These are phyloP conservation scores for Talaromyces ruber DNA, from an alignment of 495 filamentous ascomycete species.

Conservation along the genomic window DNA sequence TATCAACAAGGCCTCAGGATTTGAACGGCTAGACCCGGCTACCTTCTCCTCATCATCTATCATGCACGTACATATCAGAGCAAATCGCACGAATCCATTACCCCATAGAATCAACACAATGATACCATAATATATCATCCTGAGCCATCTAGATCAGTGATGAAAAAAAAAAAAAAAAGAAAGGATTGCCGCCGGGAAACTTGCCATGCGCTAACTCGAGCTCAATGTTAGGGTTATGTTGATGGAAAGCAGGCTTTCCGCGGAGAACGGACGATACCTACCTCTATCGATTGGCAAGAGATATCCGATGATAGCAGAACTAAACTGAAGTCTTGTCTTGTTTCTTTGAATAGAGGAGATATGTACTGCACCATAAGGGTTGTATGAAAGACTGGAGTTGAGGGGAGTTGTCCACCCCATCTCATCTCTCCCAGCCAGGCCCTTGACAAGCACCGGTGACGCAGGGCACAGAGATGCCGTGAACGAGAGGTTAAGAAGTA, in stretches of 20 bases:
- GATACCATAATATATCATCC: not conserved
- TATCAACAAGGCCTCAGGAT: not conserved
- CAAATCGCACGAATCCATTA: not conserved
- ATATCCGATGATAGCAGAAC: not conserved
- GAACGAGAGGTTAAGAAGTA: not conserved
- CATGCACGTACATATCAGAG: not conserved
- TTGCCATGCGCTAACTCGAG: not conserved
- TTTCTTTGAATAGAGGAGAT: not conserved
- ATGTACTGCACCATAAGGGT: not conserved
- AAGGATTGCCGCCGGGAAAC: not conserved
- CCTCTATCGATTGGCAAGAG: not conserved
- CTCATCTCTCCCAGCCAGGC: not conserved
- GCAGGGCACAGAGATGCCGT: not conserved
- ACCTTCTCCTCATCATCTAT: not conserved
- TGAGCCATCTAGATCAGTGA: not conserved
- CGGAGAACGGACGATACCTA: not conserved
- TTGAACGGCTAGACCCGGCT: not conserved
- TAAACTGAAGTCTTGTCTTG: not conserved
- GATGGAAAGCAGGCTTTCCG: not conserved
- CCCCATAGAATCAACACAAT: slow-evolving; percentile 4
- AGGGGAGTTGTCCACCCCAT: not conserved
- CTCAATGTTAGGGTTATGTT: not conserved
- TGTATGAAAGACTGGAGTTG: not conserved
- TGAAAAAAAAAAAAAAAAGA: not conserved
- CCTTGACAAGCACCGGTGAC: not conserved